Conservation (phyloP, 768 basidiomycete genomes). For the Hygrocybe punicea region DNA sequence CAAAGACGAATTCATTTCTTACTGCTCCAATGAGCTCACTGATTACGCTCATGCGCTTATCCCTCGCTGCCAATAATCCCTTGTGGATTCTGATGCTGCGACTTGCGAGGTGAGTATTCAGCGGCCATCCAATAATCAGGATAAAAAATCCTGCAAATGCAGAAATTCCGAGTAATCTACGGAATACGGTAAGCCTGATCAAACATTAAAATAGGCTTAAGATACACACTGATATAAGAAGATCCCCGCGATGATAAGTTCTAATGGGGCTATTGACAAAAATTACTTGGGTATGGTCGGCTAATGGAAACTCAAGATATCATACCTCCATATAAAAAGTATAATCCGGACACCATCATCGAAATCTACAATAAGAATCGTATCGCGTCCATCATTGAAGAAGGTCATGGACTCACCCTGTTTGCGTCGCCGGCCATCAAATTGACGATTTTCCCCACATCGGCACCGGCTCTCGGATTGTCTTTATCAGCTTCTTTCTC, state of each 20-base stretch:
- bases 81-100: conserved; percentile 61
- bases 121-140: conserved; percentile 61
- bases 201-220: conserved; percentile 21
- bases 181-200: conserved; percentile 16
- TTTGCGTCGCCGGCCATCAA: conserved; percentile 82
- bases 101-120: conserved; percentile 64
- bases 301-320: neutral
- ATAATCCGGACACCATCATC: conserved; percentile 51
- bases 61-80: conserved; percentile 56
- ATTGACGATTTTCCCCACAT: conserved; percentile 87
- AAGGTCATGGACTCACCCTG: conserved; percentile 30
- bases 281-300: conserved; percentile 8
- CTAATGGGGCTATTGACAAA: conserved; percentile 56
- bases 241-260: conserved; percentile 64
- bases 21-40: conserved; percentile 74
- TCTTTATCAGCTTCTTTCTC: conserved; percentile 42
- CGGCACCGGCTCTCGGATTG: conserved; percentile 72
- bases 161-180: conserved; percentile 59
- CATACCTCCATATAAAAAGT: conserved; percentile 66
- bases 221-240: conserved; percentile 72
- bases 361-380: conserved; percentile 36
- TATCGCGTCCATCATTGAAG: neutral
- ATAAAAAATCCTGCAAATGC: conserved; percentile 78
- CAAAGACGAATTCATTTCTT: conserved; percentile 10
- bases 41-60: conserved; percentile 73